These are phyloP conservation scores for Pseudocercospora musae DNA, from an alignment of 2,329 filamentous ascomycete species.

Conservation along the genomic window DNA sequence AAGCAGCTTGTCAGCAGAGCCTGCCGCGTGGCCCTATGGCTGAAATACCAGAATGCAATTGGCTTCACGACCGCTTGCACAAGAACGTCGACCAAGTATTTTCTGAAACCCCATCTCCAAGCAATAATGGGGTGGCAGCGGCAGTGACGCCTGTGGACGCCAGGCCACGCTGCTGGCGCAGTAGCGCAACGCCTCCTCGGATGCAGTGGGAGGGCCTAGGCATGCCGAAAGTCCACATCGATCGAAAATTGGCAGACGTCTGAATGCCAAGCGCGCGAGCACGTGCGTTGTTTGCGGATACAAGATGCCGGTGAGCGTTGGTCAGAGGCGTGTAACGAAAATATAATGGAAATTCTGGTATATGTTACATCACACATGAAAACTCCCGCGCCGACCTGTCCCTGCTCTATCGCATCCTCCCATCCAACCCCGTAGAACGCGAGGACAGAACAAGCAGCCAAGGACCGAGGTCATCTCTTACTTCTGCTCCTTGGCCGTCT, in stretches of 20 bases:
- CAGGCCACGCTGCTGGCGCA: neutral
- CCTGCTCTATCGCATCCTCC: neutral
- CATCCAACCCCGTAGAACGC: neutral
- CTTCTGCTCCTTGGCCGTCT: constrained; percentile 16
- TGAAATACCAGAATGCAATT: neutral
- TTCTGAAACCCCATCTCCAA: neutral
- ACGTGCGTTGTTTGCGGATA: neutral
- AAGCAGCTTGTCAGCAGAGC: neutral
- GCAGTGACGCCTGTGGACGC: neutral
- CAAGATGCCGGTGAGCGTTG: neutral
- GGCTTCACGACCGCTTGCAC: neutral
- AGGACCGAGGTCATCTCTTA: constrained; percentile 1
- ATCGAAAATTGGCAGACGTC: neutral
- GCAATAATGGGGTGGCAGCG: neutral
- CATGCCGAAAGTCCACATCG: neutral
- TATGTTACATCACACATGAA: constrained; percentile 1
- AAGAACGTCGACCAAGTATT: neutral
- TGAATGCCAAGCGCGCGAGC: neutral
- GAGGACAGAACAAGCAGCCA: neutral
- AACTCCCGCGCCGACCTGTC: neutral
- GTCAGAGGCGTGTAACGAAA: neutral
- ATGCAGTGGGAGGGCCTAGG: neutral
- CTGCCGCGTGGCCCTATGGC: neutral
- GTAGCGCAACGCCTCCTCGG: neutral
- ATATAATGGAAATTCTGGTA: neutral